A percentile compares a stretch with the other conserved stretches of the same genome.
phyloP scores from a whole-genome alignment of 768 basidiomycete genomes.

The Rhodotorula babjevae region DNA sequence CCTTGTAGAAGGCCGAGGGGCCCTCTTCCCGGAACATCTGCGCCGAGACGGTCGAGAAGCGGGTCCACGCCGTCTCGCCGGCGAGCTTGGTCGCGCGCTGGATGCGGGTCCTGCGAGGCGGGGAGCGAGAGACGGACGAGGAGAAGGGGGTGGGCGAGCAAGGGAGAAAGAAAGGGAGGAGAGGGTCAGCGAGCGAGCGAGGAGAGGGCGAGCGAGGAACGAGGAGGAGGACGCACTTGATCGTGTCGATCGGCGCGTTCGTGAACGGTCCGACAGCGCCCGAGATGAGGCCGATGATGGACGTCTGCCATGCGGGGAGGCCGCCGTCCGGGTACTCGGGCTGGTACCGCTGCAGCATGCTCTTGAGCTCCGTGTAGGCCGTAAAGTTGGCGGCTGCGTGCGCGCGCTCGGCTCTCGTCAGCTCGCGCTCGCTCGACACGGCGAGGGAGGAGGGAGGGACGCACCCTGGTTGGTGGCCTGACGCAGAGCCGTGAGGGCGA shows the following conservation, averaged over 20 bases:
- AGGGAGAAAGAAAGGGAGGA: no score
- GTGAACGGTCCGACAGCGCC: slow-evolving; percentile 98
- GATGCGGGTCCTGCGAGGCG: slow-evolving; percentile 65
- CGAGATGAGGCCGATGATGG: slow-evolving; percentile 87
- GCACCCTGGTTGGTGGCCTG: slow-evolving; percentile 97
- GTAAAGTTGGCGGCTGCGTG: slow-evolving; percentile 86
- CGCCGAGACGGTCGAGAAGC: slow-evolving; percentile 71
- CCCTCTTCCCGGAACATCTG: slow-evolving; percentile 95
- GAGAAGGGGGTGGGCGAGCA: not conserved
- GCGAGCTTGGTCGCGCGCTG: slow-evolving; percentile 59
- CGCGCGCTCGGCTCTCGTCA: not conserved
- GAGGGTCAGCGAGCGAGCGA: slow-evolving; percentile 46
- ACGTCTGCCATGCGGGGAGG: slow-evolving; percentile 91
- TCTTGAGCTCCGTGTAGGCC: slow-evolving; percentile 94
- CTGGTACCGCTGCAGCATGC: slow-evolving; percentile 67
- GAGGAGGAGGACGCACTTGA: slow-evolving; percentile 36
- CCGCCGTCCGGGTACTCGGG: slow-evolving; percentile 61
- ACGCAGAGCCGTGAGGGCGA: slow-evolving; percentile 82
- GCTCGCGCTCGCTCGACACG: not conserved
- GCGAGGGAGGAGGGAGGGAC: slow-evolving; percentile 6
- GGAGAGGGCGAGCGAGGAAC: not conserved
- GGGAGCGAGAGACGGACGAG: slow-evolving; percentile 44
- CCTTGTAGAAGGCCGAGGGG: slow-evolving; percentile 87
- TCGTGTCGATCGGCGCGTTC: slow-evolving; percentile 62
- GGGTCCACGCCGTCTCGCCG: slow-evolving; percentile 70